Base-by-base conservation (phyloP, 1,139 yeast genomes). In the Citeromyces siamensis region DNA sequence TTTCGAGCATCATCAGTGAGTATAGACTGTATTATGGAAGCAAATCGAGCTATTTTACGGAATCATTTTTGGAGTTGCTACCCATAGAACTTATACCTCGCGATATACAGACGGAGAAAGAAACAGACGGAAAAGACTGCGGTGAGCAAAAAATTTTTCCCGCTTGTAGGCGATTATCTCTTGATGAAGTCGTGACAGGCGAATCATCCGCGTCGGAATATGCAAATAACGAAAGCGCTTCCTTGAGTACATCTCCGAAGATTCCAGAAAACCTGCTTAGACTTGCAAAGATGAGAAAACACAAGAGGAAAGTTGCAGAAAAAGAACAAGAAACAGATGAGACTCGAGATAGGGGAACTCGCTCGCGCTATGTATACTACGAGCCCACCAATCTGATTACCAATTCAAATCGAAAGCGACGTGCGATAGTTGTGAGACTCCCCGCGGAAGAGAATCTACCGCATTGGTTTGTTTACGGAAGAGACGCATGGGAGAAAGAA, bases 1-100 rank as follows among this genome's bases (percentile, higher is more conserved):
- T 82, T 51, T 76, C 86, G 27, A 76, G 93, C 18, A 75, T 88
- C 7, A 71, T 86, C 21, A 81, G 80, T 45, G 97, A 90, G 54
- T 90, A 84, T 57, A 64, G 95, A 36, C 68, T 82, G 6, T 83
- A 75, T 55, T 68, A 85, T 2, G 82, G 86, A 23, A 74, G 73
- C 42, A 78, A 82, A 47, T 65, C 80, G 21, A 83, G 76, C 47
- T 86, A 85, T 52, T 73, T 70, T 51, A 86, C 90, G 4, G 95
- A 88, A 50, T 79, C 80, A 8, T 85, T 81, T 48, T 57, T 88
- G 35, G 97, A 88, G 49, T 57, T 85, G 44, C 60, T 83, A 4
- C 72, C 73, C 38, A 55, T 76, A 2, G 76, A 72, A 40, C 55
- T 80, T 38, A 26, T 26, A n/a, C 31, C 31, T 13, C 12, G 6